phyloP scores from a whole-genome alignment of 768 basidiomycete species.

The Tylopilus plumbeoviolaceoides region DNA sequence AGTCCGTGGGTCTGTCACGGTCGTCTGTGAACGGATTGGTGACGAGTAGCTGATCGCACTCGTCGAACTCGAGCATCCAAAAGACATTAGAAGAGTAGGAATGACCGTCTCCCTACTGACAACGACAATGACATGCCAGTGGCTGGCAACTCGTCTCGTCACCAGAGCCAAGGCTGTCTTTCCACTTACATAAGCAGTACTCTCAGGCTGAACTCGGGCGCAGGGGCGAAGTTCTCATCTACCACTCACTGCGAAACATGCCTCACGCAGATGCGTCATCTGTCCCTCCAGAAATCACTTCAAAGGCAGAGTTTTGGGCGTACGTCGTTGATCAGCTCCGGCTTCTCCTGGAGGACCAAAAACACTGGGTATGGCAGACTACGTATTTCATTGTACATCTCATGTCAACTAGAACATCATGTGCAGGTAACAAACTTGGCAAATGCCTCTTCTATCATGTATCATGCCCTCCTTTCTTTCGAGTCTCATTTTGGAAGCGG shows the following conservation, averaged over 20 bases:
- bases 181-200: conserved; percentile 10
- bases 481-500: conserved; percentile 55
- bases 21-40: conserved; percentile 12
- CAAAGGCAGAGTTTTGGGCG: conserved; percentile 77
- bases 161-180: background rate
- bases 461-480: conserved; percentile 70
- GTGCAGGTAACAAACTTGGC: conserved; percentile 79
- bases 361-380: conserved; percentile 63
- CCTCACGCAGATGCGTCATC: conserved; percentile 79
- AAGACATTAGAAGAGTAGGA: conserved; percentile 16
- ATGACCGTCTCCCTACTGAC: background rate
- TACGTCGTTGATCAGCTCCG: conserved; percentile 66
- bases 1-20: background rate
- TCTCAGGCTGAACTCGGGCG: background rate
- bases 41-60: conserved; percentile 23
- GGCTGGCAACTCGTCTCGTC: background rate
- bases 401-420: background rate
- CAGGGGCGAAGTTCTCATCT: background rate
- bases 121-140: too few relatives aligned
- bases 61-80: conserved; percentile 28
- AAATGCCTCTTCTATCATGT: conserved; percentile 79
- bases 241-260: conserved; percentile 43
- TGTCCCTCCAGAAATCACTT: conserved; percentile 63
- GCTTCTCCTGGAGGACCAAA: conserved; percentile 58
- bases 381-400: background rate